Evolutionary conservation across 2,329 filamentous ascomycete species (phyloP), one percentile per base, ranked within the genome.

Genomic region (Aureobasidium lini): DNA sequence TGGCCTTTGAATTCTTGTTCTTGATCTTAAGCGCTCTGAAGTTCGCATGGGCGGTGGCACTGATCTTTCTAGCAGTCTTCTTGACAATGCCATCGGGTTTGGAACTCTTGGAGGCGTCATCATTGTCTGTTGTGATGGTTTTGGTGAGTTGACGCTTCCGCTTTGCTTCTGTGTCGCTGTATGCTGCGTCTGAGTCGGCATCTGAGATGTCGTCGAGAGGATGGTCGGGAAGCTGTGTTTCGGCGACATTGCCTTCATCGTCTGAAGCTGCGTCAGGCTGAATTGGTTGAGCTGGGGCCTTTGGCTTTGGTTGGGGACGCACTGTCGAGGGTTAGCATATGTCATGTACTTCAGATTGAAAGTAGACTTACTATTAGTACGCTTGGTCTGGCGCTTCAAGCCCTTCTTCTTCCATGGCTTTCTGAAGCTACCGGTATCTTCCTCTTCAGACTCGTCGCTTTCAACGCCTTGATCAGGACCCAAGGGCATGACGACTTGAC

Each of bases 351-450:
- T 6, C 1, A 11, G 28, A 32, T 40, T 1, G 1, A 4, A 15
- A 7, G 2, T 18, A 4, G 13, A 46, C 60, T 50, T 56, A 63
- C 62, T 89, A 61, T 85, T 90, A 59, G 82, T 79, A 49, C 80
- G 77, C 62, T 85, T 79, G 3, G 89, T 93, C 59, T 88, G 90
- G 62, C 89, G 80, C 77, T 94, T 94, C 70, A 89, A 82, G 0
- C 88, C 89, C 76, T 89, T 89, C 81, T 94, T 94, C 79, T 92
- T 93, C 77, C 82, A 93, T 1, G 83, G 73, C 57, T 79, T 82
- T 39, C 84, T 70, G 2, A 84, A 84, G 62, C 81, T 77, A 1
- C 84, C 84, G n/a, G 76, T 77, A 56, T 77, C 57, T n/a, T 72
- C 69, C 3, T 70, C 68, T 0, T 76, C 73, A 39, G 81, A 79